Percentiles rank a stretch among this genome's conserved stretches.
phyloP scores from a whole-genome alignment of 2,329 filamentous ascomycete species.

The Colletotrichum paranaense region DNA sequence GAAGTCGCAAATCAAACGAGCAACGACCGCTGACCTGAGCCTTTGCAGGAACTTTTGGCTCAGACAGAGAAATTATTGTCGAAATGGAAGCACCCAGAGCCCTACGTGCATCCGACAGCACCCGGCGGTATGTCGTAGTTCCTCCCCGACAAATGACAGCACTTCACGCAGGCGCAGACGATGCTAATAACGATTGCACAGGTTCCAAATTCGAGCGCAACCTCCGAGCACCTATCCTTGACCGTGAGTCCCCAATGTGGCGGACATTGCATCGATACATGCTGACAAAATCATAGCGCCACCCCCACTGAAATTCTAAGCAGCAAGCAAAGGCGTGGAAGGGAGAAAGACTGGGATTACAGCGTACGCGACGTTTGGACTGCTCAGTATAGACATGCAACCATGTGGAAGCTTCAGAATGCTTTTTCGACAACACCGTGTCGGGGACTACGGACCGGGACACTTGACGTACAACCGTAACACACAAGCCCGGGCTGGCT shows the following conservation, averaged over 20 bases:
- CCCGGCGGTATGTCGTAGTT: conserved; percentile 78
- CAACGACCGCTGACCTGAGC: conserved; percentile 25
- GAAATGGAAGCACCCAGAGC: conserved; percentile 98
- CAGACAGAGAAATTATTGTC: conserved; percentile 91
- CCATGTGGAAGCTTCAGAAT: neutral
- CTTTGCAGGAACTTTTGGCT: conserved; percentile 77
- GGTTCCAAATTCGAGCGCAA: conserved; percentile 98
- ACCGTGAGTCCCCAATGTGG: conserved; percentile 73
- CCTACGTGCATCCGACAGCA: conserved; percentile 88
- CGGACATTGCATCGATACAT: conserved; percentile 11
- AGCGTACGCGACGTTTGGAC: neutral
- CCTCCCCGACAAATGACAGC: neutral
- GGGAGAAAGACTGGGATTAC: conserved; percentile 44
- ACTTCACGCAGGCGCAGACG: neutral
- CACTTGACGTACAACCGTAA: too few species aligned
- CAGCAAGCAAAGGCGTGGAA: neutral
- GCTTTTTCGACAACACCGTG: neutral
- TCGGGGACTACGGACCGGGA: too few species aligned
- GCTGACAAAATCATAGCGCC: conserved; percentile 52
- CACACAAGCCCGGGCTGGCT: too few species aligned
- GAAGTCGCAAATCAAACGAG: fast-evolving
- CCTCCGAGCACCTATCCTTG: conserved; percentile 80
- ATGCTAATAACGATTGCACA: conserved; percentile 48
- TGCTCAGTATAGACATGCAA: neutral
- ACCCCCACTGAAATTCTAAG: conserved; percentile 60